Percentiles rank a stretch among this genome's conserved stretches.
Conservation (phyloP, 1,284 basidiomycete species). For the Ustilago lituana region DNA sequence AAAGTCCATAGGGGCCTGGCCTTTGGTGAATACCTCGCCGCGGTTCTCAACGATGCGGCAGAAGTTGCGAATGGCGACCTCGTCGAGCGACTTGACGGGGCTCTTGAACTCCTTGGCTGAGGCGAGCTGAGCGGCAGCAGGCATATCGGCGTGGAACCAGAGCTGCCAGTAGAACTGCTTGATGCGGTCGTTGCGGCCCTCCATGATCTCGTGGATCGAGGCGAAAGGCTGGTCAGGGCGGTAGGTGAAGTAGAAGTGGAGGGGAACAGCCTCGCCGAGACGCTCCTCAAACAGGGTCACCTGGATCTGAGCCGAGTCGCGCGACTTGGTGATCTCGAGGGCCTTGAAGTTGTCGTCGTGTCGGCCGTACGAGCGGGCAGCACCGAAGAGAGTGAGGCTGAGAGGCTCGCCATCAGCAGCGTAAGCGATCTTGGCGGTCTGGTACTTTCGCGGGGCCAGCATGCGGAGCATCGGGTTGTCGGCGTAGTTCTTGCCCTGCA, state of each 20-base stretch:
- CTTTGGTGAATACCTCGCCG: conserved; percentile 82
- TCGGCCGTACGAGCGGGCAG: conserved; percentile 80
- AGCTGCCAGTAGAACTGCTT: conserved; percentile 71
- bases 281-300: conserved; percentile 88
- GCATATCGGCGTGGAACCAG: conserved; percentile 63
- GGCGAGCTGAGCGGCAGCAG: conserved; percentile 44
- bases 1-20: conserved; percentile 86
- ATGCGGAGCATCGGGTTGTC: conserved; percentile 90
- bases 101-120: conserved; percentile 46
- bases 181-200: conserved; percentile 87
- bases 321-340: conserved; percentile 71
- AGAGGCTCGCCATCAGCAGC: conserved; percentile 70
- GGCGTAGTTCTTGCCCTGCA: conserved; percentile 72
- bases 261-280: conserved; percentile 78
- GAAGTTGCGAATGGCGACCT: conserved; percentile 83
- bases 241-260: conserved; percentile 84
- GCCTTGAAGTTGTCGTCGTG: conserved; percentile 84
- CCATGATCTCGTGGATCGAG: conserved; percentile 89
- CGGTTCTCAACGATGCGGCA: conserved; percentile 93
- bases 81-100: conserved; percentile 69
- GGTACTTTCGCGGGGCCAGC: conserved; percentile 81
- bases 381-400: conserved; percentile 76
- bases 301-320: conserved; percentile 71
- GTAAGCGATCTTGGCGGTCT: conserved; percentile 76
- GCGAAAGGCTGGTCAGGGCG: conserved; percentile 87